Evolutionary conservation across 768 basidiomycete genomes (phyloP).

Genomic region (Trametes maxima): DNA sequence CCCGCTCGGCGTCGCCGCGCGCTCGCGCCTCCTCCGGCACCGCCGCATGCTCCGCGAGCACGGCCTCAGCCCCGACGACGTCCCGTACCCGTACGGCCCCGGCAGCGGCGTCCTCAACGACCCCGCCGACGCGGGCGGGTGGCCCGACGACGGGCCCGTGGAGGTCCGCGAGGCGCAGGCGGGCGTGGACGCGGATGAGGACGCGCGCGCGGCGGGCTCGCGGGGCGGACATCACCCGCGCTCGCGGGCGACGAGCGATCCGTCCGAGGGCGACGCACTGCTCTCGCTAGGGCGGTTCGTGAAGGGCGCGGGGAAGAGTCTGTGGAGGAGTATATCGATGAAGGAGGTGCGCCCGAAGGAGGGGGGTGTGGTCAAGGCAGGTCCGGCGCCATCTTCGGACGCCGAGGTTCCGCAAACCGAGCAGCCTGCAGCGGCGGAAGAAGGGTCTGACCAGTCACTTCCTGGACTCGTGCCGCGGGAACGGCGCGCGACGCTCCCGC

Average conservation of each 20-base stretch:
- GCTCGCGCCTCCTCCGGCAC: constrained; percentile 37
- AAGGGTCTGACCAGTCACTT: neutral
- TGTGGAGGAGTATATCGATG: constrained; percentile 30
- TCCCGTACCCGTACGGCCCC: constrained; percentile 16
- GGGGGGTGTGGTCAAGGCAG: neutral
- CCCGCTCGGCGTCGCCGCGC: constrained; percentile 40
- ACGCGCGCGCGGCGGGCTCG: neutral
- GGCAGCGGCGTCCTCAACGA: constrained; percentile 10
- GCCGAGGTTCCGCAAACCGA: neutral
- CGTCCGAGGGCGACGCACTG: constrained; percentile 28
- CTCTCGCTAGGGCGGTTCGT: constrained; percentile 30
- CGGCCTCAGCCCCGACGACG: constrained; percentile 12
- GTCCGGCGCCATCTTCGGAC: neutral
- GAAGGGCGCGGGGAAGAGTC: constrained; percentile 29
- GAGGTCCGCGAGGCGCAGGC: constrained; percentile 18
- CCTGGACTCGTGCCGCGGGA: neutral
- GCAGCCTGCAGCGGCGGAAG: neutral
- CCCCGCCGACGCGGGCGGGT: neutral
- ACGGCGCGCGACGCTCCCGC: constrained; percentile 1
- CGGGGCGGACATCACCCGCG: neutral
- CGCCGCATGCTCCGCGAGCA: constrained; percentile 31
- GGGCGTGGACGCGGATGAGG: constrained; percentile 18
- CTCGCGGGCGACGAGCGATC: constrained; percentile 17
- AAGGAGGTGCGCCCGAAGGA: constrained; percentile 20
- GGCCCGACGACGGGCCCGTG: constrained; percentile 11